Evolutionary conservation across 345 rosid genomes (phyloP), one percentile per base, ranked within the genome.

Genomic region (Bruguiera sexangula): DNA sequence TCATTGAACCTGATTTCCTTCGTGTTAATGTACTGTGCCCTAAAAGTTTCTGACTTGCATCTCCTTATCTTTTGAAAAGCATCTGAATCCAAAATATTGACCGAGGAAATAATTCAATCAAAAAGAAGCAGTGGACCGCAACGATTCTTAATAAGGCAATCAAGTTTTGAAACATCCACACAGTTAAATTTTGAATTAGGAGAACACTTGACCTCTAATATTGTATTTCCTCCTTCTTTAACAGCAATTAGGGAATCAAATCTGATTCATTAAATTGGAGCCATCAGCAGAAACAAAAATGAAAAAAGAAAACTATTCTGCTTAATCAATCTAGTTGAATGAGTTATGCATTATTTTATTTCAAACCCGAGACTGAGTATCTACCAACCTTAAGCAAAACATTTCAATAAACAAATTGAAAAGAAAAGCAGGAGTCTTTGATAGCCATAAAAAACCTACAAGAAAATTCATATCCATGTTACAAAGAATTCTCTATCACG

Each of bases 11-110:
- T 91, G 84, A 93, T 56, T 71, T 90, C 91, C 75, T 91, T 87
- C 43, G 85, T 79, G 69, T 86, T 87, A 73, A 93, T 87, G 76
- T 91, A 93, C 75, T 93, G 98, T 19, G 81, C 72, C 80, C 96
- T 83, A 63, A 81, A 91, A 55, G 96, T 93, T 77, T 93, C 97
- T 3, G 98, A 91, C 60, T 87, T 89, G 56, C 94, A 76, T 69
- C 97, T 83, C 78, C 94, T 84, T 78, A 75, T 34, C 83, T 72
- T 76, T 48, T 82, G 87, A 74, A 85, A 26, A 66, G 63, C 56
- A 74, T 80, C 97, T 88, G 87, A 70, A 46, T 31, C 39, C 46
- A 69, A 36, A 36, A 75, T 57, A 53, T 6, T 13, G 61, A 4
- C 5, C 48, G 13, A 57, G 32, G 6, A 58, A 51, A 70, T 26